Base-by-base conservation (phyloP, 1,284 basidiomycete species). In the Hemileia vastatrix region DNA sequence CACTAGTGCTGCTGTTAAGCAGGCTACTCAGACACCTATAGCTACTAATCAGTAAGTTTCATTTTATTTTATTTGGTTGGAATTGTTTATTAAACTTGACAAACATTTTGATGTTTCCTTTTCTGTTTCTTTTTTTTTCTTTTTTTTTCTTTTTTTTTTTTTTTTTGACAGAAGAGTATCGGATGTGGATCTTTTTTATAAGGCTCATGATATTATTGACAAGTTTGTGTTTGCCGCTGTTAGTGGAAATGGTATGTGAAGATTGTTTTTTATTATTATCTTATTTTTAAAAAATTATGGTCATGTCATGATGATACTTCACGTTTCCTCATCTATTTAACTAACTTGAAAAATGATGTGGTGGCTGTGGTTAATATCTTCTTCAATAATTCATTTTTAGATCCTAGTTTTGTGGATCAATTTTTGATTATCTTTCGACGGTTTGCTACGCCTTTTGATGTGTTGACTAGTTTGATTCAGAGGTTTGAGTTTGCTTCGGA, bases 191-290 rank as follows among this genome's bases (percentile, higher is more conserved):
- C 57, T 73, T 1, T 70, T 69, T 59, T 68, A 71, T 54, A 59
- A 61, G 11, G 60, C 59, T 1, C 67, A 72, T 0, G 70, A 70
- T 43, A 53, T 74, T 54, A 66, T 75, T 51, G 70, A 75, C 65
- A 75, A 74, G 58, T 71, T 75, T 50, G 65, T 75, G 5, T 72
- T 68, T 45, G 72, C 73, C 0, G 65, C 69, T 2, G 71, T 75
- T 0, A 69, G 71, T 1, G 72, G 72, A 19, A 71, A 73, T 64
- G 73, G 60, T 63, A 15, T 51, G 54, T 51, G 3, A n/a, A 27
- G 18, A 5, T 19, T 50, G 31, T 27, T 6, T 24, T n/a, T n/a
- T n/a, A n/a, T n/a, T n/a, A 23, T 48, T 21, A 3, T n/a, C 6
- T 45, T 11, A 19, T 49, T 49, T 33, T 18, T 6, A 45, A n/a